phyloP scores from a whole-genome alignment of 257 asterid genomes.

The Solanum tarijense region DNA sequence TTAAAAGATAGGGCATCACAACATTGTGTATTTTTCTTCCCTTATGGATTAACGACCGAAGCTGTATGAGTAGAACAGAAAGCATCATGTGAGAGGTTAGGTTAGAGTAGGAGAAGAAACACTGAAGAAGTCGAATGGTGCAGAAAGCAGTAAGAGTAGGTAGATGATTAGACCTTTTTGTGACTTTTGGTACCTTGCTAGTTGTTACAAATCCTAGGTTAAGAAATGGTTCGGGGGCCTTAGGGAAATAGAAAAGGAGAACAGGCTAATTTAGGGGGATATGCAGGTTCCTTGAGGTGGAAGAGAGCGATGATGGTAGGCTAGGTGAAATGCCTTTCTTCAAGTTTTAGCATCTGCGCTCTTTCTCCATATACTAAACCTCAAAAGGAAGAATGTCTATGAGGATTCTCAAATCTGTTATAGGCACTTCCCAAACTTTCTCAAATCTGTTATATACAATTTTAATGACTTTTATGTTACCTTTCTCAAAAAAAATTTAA shows the following conservation, averaged over 20 bases:
- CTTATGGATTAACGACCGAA: background rate
- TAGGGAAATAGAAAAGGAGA: background rate
- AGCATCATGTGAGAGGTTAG: background rate
- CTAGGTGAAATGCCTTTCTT: background rate
- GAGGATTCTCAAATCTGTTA: background rate
- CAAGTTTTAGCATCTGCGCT: background rate
- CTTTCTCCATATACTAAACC: background rate
- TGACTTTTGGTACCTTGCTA: background rate
- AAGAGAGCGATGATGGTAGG: background rate
- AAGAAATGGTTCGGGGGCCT: background rate
- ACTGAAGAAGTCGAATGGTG: background rate
- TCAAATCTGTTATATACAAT: background rate
- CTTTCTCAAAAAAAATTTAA: background rate
- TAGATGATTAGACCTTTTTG: background rate
- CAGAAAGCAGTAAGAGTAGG: background rate
- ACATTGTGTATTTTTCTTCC: background rate
- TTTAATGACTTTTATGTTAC: background rate
- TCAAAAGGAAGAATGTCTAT: background rate
- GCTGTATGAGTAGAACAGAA: background rate
- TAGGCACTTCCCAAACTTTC: background rate
- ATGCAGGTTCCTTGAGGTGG: background rate
- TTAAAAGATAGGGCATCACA: background rate
- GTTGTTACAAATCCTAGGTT: background rate
- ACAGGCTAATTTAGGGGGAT: background rate
- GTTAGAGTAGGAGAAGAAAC: background rate